These are phyloP conservation scores for Eucalyptus cladocalyx DNA, from an alignment of 345 rosid species.

Conservation along the genomic window DNA sequence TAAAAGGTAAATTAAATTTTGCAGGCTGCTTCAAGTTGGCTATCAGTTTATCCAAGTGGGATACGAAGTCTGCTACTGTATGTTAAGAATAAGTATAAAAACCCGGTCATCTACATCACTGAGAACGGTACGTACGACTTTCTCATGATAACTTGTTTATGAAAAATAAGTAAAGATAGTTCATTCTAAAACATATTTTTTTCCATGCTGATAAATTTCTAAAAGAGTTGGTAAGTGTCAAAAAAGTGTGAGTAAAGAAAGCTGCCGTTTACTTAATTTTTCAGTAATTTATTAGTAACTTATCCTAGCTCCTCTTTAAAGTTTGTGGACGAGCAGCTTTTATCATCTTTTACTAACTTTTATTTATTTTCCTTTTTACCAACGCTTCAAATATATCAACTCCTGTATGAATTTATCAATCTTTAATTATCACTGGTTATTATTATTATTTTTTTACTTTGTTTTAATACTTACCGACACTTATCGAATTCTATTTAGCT, in stretches of 20 bases:
- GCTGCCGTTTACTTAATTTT: background rate
- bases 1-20: background rate
- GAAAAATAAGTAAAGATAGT: background rate
- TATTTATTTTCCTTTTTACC: background rate
- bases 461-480: background rate
- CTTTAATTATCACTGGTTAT: background rate
- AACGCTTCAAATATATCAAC: background rate
- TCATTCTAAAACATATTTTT: background rate
- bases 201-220: background rate
- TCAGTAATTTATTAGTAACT: background rate
- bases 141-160: background rate
- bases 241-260: background rate
- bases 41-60: constrained; percentile 13
- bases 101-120: constrained; percentile 26
- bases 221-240: background rate
- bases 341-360: background rate
- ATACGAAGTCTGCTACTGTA: constrained; percentile 2
- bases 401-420: background rate
- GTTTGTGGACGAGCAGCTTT: background rate
- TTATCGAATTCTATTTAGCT: background rate
- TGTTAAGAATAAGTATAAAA: constrained; percentile 8
- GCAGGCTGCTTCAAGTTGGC: constrained; percentile 11
- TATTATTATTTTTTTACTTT: background rate
- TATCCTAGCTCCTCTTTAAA: background rate
- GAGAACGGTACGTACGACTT: constrained; percentile 15